These are phyloP conservation scores for Mycosphaerella sp. DNA, from an alignment of 2,329 filamentous ascomycete species.

Conservation along the genomic window DNA sequence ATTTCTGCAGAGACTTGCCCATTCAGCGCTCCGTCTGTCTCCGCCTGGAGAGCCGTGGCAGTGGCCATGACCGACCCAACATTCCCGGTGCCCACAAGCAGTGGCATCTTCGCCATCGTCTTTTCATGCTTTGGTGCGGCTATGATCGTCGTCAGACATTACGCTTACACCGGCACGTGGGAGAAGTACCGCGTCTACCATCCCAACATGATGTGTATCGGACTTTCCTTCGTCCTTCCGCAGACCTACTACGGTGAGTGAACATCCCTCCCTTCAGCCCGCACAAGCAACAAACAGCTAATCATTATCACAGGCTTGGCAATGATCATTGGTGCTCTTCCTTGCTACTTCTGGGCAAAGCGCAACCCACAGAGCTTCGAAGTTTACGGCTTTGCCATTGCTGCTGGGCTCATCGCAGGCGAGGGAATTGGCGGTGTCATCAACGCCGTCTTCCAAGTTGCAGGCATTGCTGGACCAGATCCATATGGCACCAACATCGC, in stretches of 20 bases:
- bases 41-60: slow-evolving; percentile 61
- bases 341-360: slow-evolving; percentile 51
- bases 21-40: slow-evolving; percentile 58
- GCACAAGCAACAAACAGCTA: not conserved
- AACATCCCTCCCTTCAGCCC: not conserved
- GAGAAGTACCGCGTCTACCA: slow-evolving; percentile 53
- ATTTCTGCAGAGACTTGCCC: slow-evolving; percentile 46
- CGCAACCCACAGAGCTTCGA: slow-evolving; percentile 50
- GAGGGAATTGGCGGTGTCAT: slow-evolving; percentile 60
- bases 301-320: slow-evolving; percentile 38
- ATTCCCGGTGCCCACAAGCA: slow-evolving; percentile 50
- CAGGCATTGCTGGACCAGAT: slow-evolving; percentile 37
- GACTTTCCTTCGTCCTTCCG: slow-evolving; percentile 53
- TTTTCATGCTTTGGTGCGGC: slow-evolving; percentile 48
- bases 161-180: slow-evolving; percentile 48
- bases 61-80: slow-evolving; percentile 54
- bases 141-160: slow-evolving; percentile 52
- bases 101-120: slow-evolving; percentile 53
- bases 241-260: slow-evolving; percentile 48
- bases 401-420: slow-evolving; percentile 56
- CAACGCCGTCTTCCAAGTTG: slow-evolving; percentile 50
- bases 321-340: slow-evolving; percentile 51
- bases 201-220: slow-evolving; percentile 56
- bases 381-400: slow-evolving; percentile 53
- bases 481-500: slow-evolving; percentile 39